Conservation (phyloP, 371 early-diverging fungal genomes). For the Mucor irregularis region DNA sequence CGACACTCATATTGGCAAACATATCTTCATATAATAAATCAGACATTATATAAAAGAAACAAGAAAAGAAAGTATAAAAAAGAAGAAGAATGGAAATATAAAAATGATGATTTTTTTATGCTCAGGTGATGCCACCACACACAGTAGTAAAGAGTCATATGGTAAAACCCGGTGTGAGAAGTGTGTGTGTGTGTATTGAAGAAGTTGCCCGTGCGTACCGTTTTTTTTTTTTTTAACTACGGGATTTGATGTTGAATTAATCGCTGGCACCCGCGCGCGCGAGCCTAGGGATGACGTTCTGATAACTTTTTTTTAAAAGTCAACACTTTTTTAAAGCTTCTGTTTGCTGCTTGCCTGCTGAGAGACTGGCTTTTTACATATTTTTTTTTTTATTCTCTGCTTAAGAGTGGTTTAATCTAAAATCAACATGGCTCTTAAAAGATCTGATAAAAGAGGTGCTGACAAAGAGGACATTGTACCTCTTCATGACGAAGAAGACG, state of each 20-base stretch:
- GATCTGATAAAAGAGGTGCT: constrained; percentile 19
- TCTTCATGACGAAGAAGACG: constrained; percentile 21
- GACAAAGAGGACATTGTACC: constrained; percentile 20
- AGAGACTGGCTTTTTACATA: too few relatives aligned
- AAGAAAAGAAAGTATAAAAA: background rate
- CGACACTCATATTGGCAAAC: background rate
- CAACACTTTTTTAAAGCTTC: too few relatives aligned
- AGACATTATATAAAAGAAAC: constrained; percentile 1
- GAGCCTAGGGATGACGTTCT: too few relatives aligned
- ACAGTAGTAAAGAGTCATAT: background rate
- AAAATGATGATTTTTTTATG: constrained; percentile 1
- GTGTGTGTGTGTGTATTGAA: too few relatives aligned
- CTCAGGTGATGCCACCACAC: constrained; percentile 1
- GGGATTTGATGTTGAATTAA: too few relatives aligned
- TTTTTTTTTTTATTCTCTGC: background rate
- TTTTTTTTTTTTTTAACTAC: too few relatives aligned
- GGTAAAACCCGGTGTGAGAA: background rate
- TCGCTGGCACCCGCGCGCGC: too few relatives aligned
- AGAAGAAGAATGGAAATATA: background rate
- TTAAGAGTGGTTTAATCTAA: background rate
- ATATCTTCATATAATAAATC: background rate
- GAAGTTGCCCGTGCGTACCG: too few relatives aligned
- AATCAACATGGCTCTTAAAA: constrained; percentile 17
- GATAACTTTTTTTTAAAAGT: too few relatives aligned
- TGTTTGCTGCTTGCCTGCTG: too few relatives aligned